phyloP scores from a whole-genome alignment of 2,329 filamentous ascomycete genomes.

The Alternaria brassicicola region DNA sequence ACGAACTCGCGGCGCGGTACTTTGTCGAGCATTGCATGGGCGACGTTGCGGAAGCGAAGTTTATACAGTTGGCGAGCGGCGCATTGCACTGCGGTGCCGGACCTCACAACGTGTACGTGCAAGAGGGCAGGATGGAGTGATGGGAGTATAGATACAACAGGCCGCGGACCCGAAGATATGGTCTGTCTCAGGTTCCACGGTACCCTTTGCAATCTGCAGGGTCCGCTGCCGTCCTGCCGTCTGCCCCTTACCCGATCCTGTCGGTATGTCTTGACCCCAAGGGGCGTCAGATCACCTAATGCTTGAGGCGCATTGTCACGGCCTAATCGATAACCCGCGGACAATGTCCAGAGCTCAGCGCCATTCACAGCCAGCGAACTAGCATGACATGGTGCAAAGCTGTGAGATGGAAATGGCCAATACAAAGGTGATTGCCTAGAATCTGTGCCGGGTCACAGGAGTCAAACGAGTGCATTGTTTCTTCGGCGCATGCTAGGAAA shows the following conservation, averaged over 20 bases:
- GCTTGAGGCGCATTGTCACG: neutral
- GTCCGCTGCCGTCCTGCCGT: conserved; percentile 1
- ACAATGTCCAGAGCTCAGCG: neutral
- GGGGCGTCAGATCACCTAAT: neutral
- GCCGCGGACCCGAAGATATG: neutral
- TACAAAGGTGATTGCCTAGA: neutral
- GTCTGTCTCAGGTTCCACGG: conserved; percentile 1
- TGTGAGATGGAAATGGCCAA: neutral
- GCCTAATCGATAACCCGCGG: neutral
- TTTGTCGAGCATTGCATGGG: conserved; percentile 8
- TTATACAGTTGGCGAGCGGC: conserved; percentile 4
- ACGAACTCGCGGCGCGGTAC: conserved; percentile 10
- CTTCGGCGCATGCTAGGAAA: neutral
- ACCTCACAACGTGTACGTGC: conserved; percentile 4
- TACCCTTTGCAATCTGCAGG: conserved; percentile 1
- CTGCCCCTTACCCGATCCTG: neutral
- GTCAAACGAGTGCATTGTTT: neutral
- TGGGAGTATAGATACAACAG: neutral
- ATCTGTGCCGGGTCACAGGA: neutral
- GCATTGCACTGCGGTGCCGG: conserved; percentile 8
- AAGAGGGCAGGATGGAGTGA: conserved; percentile 8
- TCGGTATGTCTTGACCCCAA: neutral
- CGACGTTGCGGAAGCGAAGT: conserved; percentile 1
- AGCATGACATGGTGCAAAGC: neutral
- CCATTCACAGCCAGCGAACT: neutral